Conservation (phyloP, 768 basidiomycete genomes). For the Melanogaster broomeanus region DNA sequence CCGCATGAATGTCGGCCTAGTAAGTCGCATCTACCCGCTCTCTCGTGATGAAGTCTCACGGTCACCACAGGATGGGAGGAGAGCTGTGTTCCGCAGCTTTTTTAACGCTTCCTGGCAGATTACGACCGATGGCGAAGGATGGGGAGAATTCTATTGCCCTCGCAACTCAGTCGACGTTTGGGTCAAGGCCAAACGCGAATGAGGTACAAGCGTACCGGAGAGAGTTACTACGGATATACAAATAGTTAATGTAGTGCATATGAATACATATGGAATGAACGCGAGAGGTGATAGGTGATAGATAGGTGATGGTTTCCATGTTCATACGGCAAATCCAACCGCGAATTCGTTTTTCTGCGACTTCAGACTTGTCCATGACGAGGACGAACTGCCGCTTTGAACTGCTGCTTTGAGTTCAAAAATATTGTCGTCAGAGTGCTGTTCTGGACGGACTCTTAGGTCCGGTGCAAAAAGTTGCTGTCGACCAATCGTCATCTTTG, state of each 20-base stretch:
- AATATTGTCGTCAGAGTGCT: neutral
- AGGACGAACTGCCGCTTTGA: too few species aligned
- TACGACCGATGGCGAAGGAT: slow-evolving; percentile 53
- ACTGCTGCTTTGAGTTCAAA: slow-evolving; percentile 4
- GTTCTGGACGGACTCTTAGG: neutral
- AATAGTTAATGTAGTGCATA: neutral
- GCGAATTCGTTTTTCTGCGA: slow-evolving; percentile 8
- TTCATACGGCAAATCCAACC: neutral
- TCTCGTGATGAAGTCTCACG: neutral
- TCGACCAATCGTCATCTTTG: slow-evolving; percentile 33
- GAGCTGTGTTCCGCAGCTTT: slow-evolving; percentile 46
- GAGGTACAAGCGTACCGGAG: neutral
- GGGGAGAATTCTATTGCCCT: slow-evolving; percentile 66
- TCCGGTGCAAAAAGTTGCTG: neutral
- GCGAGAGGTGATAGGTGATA: neutral
- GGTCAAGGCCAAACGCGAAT: slow-evolving; percentile 31
- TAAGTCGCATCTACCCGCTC: slow-evolving; percentile 35
- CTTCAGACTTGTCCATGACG: neutral
- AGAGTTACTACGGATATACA: neutral
- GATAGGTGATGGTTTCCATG: too few species aligned
- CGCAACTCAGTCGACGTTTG: slow-evolving; percentile 61
- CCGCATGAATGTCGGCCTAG: slow-evolving; percentile 69
- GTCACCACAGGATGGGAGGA: slow-evolving; percentile 30
- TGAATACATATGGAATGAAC: slow-evolving; percentile 8
- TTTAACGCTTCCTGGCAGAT: slow-evolving; percentile 47